Base-by-base conservation (phyloP, 805 yeast species). In the Candida broadrunensis region DNA sequence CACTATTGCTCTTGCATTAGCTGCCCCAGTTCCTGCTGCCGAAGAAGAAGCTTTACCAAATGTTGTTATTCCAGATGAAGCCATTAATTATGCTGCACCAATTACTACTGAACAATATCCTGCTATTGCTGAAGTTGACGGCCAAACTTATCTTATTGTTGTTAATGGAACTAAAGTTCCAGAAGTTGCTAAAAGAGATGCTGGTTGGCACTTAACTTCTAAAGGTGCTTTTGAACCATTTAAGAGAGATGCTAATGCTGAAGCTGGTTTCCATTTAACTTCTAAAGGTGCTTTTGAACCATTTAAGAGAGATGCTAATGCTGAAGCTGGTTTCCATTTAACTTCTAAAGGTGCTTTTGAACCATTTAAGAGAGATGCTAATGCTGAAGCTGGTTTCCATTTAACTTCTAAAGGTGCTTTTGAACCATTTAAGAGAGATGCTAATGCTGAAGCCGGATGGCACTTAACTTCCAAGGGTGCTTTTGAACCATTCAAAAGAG, bases 61-160 rank as follows among this genome's bases (percentile, higher is more conserved):
- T 15, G 32, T 29, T 29, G 32, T 29, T 11, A n/a, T 37, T 14
- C 36, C 40, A 17, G 15, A 36, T n/a, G 34, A 36, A 19, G 38
- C 34, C 6, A 19, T 36, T 16, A 14, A 36, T 21, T 19, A 33
- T 29, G 20, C 23, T 29, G 33, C 31, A 27, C 38, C 38, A 20
- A 11, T 36, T 7, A 14, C 3, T 19, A 5, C 21, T 20, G 38
- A 17, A 19, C 15, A 32, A 11, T 23, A 23, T 20, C 38, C 38
- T 4, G 26, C 23, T 29, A 27, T 36, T 14, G 34, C 27, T 14
- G 34, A 36, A 29, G 14, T 18, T 14, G 17, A 36, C 20, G 38
- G 24, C 19, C 19, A 27, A n/a, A 15, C 33, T 19, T 27, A 29
- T 19, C 31, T 36, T 15, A 11, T 36, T 29, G 31, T 36, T 36